Conservation (phyloP, 129 eudicot genomes). For the Mikania micrantha region DNA sequence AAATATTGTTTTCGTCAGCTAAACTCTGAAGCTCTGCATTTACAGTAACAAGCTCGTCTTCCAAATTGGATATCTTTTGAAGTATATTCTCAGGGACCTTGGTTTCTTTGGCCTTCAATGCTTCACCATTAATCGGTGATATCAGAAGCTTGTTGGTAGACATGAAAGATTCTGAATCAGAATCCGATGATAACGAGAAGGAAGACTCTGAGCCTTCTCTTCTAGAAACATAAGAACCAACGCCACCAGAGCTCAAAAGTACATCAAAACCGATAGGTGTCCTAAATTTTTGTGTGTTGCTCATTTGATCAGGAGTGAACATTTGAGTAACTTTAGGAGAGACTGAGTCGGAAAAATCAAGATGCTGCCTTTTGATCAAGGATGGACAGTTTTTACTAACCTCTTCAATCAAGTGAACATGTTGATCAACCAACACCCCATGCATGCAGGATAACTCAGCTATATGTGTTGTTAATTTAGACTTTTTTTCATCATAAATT, state of each 20-base stretch:
- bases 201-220: slow-evolving; percentile 60
- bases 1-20: slow-evolving; percentile 44
- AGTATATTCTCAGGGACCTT: slow-evolving; percentile 16
- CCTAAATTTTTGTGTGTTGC: slow-evolving; percentile 21
- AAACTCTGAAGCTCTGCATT: slow-evolving; percentile 39
- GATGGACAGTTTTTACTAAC: slow-evolving; percentile 21
- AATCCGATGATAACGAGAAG: slow-evolving; percentile 53
- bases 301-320: slow-evolving; percentile 59
- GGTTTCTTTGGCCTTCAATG: slow-evolving; percentile 18
- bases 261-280: slow-evolving; percentile 35
- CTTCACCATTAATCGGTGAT: slow-evolving; percentile 28
- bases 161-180: slow-evolving; percentile 61
- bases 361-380: slow-evolving; percentile 21
- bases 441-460: slow-evolving; percentile 43
- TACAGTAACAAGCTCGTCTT: slow-evolving; percentile 32
- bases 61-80: slow-evolving; percentile 34
- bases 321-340: slow-evolving; percentile 33
- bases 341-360: slow-evolving; percentile 23
- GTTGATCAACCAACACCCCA: slow-evolving; percentile 46
- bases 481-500: slow-evolving; percentile 24
- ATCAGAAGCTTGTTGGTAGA: slow-evolving; percentile 34
- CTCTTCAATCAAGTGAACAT: slow-evolving; percentile 32
- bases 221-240: slow-evolving; percentile 41
- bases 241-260: slow-evolving; percentile 43
- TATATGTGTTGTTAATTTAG: slow-evolving; percentile 34